These are phyloP conservation scores for Colletotrichum phormii DNA, from an alignment of 2,329 filamentous ascomycete species.

Conservation along the genomic window DNA sequence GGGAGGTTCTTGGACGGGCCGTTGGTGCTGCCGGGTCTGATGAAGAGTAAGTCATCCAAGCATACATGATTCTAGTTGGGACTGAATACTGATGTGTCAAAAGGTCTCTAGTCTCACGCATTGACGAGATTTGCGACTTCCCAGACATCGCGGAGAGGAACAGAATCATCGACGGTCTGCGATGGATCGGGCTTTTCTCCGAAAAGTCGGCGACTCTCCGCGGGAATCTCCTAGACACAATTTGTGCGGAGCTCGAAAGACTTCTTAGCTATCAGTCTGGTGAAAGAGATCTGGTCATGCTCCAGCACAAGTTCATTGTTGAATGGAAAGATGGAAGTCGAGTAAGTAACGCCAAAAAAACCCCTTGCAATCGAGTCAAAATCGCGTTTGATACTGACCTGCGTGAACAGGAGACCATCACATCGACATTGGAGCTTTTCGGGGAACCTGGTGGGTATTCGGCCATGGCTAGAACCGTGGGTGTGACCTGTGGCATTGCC, in stretches of 20 bases:
- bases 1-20: slow-evolving; percentile 71
- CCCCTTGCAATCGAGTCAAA: background rate
- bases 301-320: slow-evolving; percentile 76
- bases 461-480: slow-evolving; percentile 76
- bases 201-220: slow-evolving; percentile 68
- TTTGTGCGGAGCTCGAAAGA: slow-evolving; percentile 77
- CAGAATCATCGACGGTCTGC: slow-evolving; percentile 71
- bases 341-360: slow-evolving; percentile 25
- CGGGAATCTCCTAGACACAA: slow-evolving; percentile 76
- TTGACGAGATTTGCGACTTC: slow-evolving; percentile 72
- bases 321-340: slow-evolving; percentile 71
- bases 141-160: slow-evolving; percentile 69
- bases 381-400: background rate
- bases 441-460: slow-evolving; percentile 75
- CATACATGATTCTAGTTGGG: no score
- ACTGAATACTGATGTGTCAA: background rate
- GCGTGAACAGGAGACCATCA: slow-evolving; percentile 56
- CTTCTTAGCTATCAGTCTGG: slow-evolving; percentile 77
- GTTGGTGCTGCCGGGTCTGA: slow-evolving; percentile 79
- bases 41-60: slow-evolving; percentile 63
- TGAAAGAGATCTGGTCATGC: slow-evolving; percentile 72
- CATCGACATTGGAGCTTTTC: slow-evolving; percentile 73
- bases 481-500: slow-evolving; percentile 76
- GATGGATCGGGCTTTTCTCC: slow-evolving; percentile 68
- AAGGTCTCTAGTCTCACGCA: slow-evolving; percentile 63